Conservation (phyloP, 306 rosid species). For the Quercus alba region DNA sequence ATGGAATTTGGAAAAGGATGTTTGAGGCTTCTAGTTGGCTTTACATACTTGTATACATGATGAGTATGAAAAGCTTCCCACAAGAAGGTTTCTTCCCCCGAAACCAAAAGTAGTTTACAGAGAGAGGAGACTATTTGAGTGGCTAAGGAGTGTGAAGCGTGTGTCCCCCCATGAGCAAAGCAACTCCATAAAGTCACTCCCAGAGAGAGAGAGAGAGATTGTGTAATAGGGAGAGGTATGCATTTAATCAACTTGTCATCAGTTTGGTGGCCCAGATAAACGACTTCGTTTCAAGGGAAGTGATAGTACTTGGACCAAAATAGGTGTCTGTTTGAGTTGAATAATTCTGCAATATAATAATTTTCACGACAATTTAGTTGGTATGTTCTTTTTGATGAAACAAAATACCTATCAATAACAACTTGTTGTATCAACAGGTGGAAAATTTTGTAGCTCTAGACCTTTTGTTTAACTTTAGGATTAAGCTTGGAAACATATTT, state of each 20-base stretch:
- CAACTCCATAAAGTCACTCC: background rate
- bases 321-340: no score
- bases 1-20: no score
- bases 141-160: conserved; percentile 7
- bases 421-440: no score
- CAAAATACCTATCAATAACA: no score
- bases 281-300: background rate
- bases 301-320: background rate
- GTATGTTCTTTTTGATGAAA: no score
- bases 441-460: no score
- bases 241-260: background rate
- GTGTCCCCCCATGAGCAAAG: background rate
- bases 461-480: no score
- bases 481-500: no score
- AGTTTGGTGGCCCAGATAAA: background rate
- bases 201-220: background rate
- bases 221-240: background rate
- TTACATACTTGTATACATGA: background rate
- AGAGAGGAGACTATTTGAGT: background rate
- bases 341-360: no score
- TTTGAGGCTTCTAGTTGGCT: background rate
- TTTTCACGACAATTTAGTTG: no score
- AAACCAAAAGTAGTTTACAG: background rate
- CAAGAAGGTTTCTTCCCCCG: background rate
- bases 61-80: background rate